A percentile compares a stretch with the other conserved stretches of the same genome.
Evolutionary conservation across 345 rosid genomes (phyloP).

Genomic region (Pugionium cornutum): DNA sequence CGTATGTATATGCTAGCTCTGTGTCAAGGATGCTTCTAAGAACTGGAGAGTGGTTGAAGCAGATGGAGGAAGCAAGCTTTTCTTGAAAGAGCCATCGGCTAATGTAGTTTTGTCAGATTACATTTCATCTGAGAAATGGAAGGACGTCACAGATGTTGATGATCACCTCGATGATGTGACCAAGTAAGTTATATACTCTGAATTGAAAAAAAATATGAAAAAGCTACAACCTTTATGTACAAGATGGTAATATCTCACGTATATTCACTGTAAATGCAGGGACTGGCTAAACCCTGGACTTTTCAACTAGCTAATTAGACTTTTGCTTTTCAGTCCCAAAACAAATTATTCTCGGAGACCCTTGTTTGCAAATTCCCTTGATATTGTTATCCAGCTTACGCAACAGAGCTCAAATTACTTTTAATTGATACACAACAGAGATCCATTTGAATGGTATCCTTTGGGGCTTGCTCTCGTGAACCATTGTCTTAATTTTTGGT

Average conservation of each 20-base stretch:
- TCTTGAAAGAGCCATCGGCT: constrained; percentile 80
- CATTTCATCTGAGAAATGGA: constrained; percentile 78
- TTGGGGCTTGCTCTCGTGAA: constrained; percentile 23
- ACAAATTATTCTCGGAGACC: constrained; percentile 3
- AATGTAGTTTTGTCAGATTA: constrained; percentile 67
- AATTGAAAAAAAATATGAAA: not conserved
- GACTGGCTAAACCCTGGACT: constrained; percentile 92
- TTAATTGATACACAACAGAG: constrained; percentile 21
- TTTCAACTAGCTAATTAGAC: constrained; percentile 54
- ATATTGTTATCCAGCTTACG: constrained; percentile 28
- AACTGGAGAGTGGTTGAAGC: constrained; percentile 75
- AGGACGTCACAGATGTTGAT: constrained; percentile 78
- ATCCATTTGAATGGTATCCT: constrained; percentile 20
- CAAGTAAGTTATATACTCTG: constrained; percentile 54
- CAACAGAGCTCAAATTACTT: constrained; percentile 24
- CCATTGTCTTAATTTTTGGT: constrained; percentile 2
- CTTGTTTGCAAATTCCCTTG: constrained; percentile 28
- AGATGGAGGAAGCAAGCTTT: constrained; percentile 65
- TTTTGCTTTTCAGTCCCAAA: constrained; percentile 27
- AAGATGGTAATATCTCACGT: constrained; percentile 16
- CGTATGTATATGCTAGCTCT: constrained; percentile 53
- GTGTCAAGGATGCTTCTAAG: constrained; percentile 81
- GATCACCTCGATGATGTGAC: constrained; percentile 91
- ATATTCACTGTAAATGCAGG: constrained; percentile 51
- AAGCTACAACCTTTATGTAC: constrained; percentile 17